Evolutionary conservation across 805 yeast species (phyloP), one percentile per base, ranked within the genome.

Genomic region (Tetrapisispora arboricola): DNA sequence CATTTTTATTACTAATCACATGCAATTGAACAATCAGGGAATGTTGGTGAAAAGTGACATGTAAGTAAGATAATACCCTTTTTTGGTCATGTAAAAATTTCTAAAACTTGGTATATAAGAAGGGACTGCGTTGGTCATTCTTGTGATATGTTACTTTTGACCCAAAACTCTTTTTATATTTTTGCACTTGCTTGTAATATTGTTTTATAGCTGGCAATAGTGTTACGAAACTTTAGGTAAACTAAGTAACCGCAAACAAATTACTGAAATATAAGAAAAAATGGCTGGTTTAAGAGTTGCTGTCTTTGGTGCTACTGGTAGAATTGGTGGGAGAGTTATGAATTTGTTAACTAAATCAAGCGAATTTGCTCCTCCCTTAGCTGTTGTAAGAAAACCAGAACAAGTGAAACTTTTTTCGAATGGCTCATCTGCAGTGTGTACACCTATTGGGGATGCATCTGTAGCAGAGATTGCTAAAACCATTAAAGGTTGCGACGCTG

Each of bases 221-320:
- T n/a, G n/a, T n/a, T n/a, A n/a, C n/a, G n/a, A n/a, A 24, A 27
- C 19, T 16, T 15, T 16, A 15, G 9, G 12, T 15, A 29, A n/a
- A 29, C 18, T 9, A 19, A 9, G 5, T 12, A 19, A 20, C 3
- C 15, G 20, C 25, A 32, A 6, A 32, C n/a, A 11, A 20, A 13
- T 4, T 20, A 6, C 13, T 6, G 17, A 6, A 20, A 3, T 8
- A 19, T n/a, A 6, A 32, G 3, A 19, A 10, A 27, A n/a, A 13
- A 37, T 37, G 34, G 10, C 29, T 22, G 24, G 22, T 22, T 39
- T 50, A 20, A 67, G 58, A 51, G 63, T 71, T 6, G 71, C 71
- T 31, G 58, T 78, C 17, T 58, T 78, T 40, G 84, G 84, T 30
- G 80, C 81, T 17, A 75, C 75, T 53, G 84, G 84, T 26, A 70